A percentile compares a stretch with the other conserved stretches of the same genome.
Evolutionary conservation across 2,329 filamentous ascomycete genomes (phyloP).

Genomic region (Amauroascus niger): DNA sequence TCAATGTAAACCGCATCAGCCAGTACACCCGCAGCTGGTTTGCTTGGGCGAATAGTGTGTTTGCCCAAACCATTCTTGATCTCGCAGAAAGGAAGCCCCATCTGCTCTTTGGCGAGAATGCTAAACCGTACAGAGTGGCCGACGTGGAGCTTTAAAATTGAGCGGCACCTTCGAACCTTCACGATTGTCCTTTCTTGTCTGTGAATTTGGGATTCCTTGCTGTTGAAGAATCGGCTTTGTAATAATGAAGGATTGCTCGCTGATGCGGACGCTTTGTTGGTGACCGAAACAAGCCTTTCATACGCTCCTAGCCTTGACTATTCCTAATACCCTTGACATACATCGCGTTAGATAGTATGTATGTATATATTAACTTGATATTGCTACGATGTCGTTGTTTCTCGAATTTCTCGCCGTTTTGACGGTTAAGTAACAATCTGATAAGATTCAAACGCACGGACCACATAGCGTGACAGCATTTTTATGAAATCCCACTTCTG

Average conservation of each 20-base stretch:
- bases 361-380: not conserved
- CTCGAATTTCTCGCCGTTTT: not conserved
- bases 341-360: not conserved
- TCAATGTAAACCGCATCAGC: conserved; percentile 62
- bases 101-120: conserved; percentile 63
- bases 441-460: conserved; percentile 1
- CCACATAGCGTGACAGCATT: not conserved
- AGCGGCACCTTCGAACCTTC: not conserved
- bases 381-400: not conserved
- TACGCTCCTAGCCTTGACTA: not conserved
- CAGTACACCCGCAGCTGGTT: conserved; percentile 90
- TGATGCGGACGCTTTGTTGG: too few relatives aligned
- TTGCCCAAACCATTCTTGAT: conserved; percentile 84
- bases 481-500: not conserved
- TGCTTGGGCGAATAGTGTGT: conserved; percentile 95
- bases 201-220: not conserved
- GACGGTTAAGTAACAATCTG: too few relatives aligned
- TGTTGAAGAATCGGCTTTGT: too few relatives aligned
- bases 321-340: not conserved
- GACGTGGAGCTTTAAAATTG: not conserved
- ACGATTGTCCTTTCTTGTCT: not conserved
- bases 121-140: conserved; percentile 25
- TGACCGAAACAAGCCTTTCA: not conserved
- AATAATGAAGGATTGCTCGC: not conserved
- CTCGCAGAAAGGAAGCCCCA: conserved; percentile 81